Conservation (phyloP, 1,284 basidiomycete species). For the Irpex sp. region DNA sequence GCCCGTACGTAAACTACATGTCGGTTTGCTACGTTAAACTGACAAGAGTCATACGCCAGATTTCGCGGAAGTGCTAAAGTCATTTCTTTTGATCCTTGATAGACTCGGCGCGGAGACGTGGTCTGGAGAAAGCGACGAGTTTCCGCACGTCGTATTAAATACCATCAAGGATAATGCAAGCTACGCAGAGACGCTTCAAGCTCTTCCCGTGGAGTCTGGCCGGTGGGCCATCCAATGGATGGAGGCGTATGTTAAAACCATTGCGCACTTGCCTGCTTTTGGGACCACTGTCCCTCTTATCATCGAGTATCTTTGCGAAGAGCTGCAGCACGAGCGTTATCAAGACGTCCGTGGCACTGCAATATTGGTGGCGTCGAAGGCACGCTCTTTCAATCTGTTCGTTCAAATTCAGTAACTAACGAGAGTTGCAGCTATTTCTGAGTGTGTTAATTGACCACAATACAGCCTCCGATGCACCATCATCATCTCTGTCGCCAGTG, state of each 20-base stretch:
- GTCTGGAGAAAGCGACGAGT: slow-evolving; percentile 62
- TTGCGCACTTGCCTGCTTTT: slow-evolving; percentile 51
- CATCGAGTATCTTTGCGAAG: slow-evolving; percentile 69
- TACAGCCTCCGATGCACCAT: slow-evolving; percentile 25
- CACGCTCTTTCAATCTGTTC: slow-evolving; percentile 33
- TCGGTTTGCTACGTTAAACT: background rate
- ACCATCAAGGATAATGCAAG: slow-evolving; percentile 77
- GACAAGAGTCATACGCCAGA: slow-evolving; percentile 39
- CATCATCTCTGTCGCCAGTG: slow-evolving; percentile 30
- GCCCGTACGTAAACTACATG: slow-evolving; percentile 47
- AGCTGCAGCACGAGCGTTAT: slow-evolving; percentile 75
- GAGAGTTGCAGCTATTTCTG: slow-evolving; percentile 17
- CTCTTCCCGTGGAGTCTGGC: slow-evolving; percentile 17
- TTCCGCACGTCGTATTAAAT: slow-evolving; percentile 74
- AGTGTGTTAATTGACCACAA: slow-evolving; percentile 14
- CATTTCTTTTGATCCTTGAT: slow-evolving; percentile 51
- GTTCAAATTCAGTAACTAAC: background rate
- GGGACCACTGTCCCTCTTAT: slow-evolving; percentile 67
- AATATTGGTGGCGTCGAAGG: slow-evolving; percentile 58
- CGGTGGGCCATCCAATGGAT: slow-evolving; percentile 27
- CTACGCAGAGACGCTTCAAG: slow-evolving; percentile 50
- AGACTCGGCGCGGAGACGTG: slow-evolving; percentile 56
- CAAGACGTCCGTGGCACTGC: slow-evolving; percentile 51
- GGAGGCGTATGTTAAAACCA: slow-evolving; percentile 44
- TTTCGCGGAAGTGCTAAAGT: slow-evolving; percentile 60